A percentile compares a stretch with the other conserved stretches of the same genome.
phyloP scores from a whole-genome alignment of 2,329 filamentous ascomycete species.

The Botrytis squamosa region DNA sequence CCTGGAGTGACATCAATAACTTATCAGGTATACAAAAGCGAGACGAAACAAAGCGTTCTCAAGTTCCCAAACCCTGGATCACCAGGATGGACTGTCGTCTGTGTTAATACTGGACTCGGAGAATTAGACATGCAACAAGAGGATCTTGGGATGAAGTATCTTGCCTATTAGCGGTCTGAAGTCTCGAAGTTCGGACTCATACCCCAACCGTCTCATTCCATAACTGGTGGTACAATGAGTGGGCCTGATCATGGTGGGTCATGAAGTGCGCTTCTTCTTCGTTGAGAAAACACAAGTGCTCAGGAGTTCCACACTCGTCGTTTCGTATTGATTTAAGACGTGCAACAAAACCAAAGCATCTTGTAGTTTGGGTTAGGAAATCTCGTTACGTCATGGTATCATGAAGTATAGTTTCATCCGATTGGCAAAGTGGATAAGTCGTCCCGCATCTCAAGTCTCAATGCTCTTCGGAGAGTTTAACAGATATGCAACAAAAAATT shows the following conservation, averaged over 20 bases:
- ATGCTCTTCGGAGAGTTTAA: not conserved
- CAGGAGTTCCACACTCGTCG: not conserved
- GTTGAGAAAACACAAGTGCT: not conserved
- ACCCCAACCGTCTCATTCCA: not conserved
- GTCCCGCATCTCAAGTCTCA: not conserved
- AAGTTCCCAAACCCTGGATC: not conserved
- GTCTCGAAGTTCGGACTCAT: not conserved
- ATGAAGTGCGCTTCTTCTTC: not conserved
- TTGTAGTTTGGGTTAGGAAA: not conserved
- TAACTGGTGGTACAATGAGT: not conserved
- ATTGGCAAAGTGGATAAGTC: not conserved
- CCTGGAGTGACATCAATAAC: not conserved
- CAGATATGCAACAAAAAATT: not conserved
- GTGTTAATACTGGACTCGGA: not conserved
- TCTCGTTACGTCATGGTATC: not conserved
- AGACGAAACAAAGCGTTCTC: not conserved
- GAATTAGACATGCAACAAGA: conserved; percentile 21
- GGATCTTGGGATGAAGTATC: not conserved
- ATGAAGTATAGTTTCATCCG: not conserved
- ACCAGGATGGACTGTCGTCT: not conserved
- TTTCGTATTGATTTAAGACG: conserved; percentile 1
- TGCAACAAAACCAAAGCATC: not conserved
- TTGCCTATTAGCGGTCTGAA: not conserved
- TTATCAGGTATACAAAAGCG: not conserved
- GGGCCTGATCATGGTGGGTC: not conserved